Percentiles rank a stretch among this genome's conserved stretches.
Conservation (phyloP, 2,329 filamentous ascomycete species). For the Teratosphaeria zuluensis region DNA sequence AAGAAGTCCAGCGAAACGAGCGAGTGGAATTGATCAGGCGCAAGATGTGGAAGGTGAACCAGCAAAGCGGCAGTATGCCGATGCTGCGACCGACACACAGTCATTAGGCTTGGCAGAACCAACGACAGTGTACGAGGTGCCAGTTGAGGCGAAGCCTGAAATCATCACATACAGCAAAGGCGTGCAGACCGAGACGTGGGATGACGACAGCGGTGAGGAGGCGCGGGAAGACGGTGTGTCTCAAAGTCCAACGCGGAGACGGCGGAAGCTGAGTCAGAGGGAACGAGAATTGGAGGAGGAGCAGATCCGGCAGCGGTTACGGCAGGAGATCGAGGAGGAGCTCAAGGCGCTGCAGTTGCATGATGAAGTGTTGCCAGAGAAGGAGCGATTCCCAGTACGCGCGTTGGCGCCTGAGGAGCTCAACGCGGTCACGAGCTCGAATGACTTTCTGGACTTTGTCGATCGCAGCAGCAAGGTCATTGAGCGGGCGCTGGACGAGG, state of each 20-base stretch:
- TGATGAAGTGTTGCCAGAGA: constrained; percentile 36
- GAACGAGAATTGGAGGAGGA: constrained; percentile 71
- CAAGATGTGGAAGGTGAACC: constrained; percentile 9
- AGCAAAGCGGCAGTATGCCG: constrained; percentile 21
- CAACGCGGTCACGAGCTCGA: constrained; percentile 78
- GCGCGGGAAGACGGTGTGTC: constrained; percentile 36
- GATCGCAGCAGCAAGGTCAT: constrained; percentile 95
- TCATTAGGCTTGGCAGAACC: constrained; percentile 64
- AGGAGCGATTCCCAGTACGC: constrained; percentile 61
- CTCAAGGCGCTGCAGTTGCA: constrained; percentile 57
- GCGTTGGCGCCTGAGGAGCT: constrained; percentile 77
- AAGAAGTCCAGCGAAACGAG: constrained; percentile 17
- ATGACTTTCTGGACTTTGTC: constrained; percentile 90
- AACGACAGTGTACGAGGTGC: constrained; percentile 70
- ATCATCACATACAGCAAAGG: constrained; percentile 95
- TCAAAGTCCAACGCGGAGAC: constrained; percentile 43
- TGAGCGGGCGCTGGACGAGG: constrained; percentile 85
- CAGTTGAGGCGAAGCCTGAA: constrained; percentile 56
- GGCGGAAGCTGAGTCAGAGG: constrained; percentile 67
- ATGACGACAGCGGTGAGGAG: constrained; percentile 34
- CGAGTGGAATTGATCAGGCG: constrained; percentile 15
- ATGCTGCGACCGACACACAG: constrained; percentile 47
- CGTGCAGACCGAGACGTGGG: constrained; percentile 75
- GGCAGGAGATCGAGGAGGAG: constrained; percentile 88
- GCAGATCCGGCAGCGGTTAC: constrained; percentile 73